Evolutionary conservation across 768 basidiomycete species (phyloP).

Genomic region (Gymnopilus dilepis): DNA sequence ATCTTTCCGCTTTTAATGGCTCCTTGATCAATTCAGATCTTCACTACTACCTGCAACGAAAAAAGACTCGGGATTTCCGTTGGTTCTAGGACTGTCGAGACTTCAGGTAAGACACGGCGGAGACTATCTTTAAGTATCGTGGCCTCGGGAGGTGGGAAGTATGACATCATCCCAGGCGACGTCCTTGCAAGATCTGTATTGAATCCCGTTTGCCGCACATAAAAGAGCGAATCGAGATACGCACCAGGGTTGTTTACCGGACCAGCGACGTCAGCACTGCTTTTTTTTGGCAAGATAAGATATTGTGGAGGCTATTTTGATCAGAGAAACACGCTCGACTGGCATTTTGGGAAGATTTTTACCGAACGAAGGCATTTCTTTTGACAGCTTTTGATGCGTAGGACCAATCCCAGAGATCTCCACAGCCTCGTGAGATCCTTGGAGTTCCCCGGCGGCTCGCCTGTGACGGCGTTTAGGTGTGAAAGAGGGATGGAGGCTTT

Average conservation of each 20-base stretch:
- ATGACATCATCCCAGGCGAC: conserved; percentile 4
- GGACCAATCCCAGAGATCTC: neutral
- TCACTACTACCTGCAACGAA: neutral
- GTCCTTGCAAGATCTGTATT: neutral
- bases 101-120: conserved; percentile 3
- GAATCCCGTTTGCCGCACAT: neutral
- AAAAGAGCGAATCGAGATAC: neutral
- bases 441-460: conserved; percentile 5
- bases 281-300: neutral
- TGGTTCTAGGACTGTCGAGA: conserved; percentile 3
- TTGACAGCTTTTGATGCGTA: neutral
- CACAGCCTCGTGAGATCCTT: conserved; percentile 10
- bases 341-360: conserved; percentile 1
- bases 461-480: neutral
- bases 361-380: neutral
- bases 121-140: conserved; percentile 11
- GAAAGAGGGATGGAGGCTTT: neutral
- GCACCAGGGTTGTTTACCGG: conserved; percentile 1
- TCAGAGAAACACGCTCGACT: neutral
- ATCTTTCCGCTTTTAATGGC: conserved; percentile 1
- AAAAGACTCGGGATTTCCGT: neutral
- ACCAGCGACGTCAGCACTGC: conserved; percentile 5
- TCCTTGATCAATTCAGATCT: neutral
- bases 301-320: neutral
- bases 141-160: neutral